Conservation (phyloP, 2,329 filamentous ascomycete species). For the Pyrenophora teres region DNA sequence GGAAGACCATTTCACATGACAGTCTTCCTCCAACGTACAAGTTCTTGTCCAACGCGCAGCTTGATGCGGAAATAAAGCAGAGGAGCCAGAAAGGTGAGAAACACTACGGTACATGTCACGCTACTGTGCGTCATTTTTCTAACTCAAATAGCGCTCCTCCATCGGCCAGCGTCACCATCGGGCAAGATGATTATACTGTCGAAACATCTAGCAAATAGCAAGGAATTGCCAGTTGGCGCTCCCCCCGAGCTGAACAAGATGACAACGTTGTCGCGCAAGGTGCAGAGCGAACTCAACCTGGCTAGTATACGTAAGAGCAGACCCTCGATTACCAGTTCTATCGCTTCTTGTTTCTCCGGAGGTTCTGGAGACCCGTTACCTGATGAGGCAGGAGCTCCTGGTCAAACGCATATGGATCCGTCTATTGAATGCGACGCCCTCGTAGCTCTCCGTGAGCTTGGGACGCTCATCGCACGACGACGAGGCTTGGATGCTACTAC, state of each 20-base stretch:
- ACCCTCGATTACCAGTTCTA: constrained; percentile 14
- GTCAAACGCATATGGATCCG: constrained; percentile 8
- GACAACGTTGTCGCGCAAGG: constrained; percentile 32
- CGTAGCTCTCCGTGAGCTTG: constrained; percentile 43
- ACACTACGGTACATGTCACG: neutral
- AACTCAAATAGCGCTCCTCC: constrained; percentile 26
- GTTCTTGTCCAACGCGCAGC: constrained; percentile 21
- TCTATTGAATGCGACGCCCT: constrained; percentile 37
- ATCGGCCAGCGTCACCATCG: constrained; percentile 45
- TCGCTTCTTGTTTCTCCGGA: constrained; percentile 42
- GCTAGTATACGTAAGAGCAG: constrained; percentile 10
- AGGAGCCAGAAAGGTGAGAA: constrained; percentile 33
- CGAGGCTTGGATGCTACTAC: constrained; percentile 40
- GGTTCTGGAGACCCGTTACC: constrained; percentile 37
- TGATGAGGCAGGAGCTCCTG: constrained; percentile 29
- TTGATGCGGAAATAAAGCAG: constrained; percentile 33
- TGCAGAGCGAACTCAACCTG: constrained; percentile 39
- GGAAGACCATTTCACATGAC: constrained; percentile 22
- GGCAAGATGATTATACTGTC: constrained; percentile 48
- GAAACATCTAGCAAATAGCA: constrained; percentile 38
- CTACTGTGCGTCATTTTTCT: neutral
- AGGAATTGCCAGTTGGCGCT: constrained; percentile 41
- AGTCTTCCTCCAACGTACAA: constrained; percentile 9
- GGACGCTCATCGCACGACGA: constrained; percentile 40
- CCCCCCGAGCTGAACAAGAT: constrained; percentile 26